Conservation (phyloP, 148 eudicot genomes). For the Heliamphora exappendiculata region DNA sequence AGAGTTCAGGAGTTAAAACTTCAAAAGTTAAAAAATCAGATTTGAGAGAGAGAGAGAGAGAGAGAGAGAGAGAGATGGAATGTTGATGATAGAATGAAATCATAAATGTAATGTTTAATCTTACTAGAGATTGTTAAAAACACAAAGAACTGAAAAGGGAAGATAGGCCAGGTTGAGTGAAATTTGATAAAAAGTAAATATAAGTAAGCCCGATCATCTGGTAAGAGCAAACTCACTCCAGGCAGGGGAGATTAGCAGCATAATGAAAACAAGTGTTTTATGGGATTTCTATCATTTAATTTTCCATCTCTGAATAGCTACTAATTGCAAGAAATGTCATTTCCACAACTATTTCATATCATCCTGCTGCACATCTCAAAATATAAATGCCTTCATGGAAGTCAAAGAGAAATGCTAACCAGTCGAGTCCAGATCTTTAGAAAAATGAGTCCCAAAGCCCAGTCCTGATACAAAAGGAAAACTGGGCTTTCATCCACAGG, state of each 20-base stretch:
- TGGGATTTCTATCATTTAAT: background rate
- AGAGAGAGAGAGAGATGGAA: background rate
- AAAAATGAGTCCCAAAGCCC: slow-evolving; percentile 90
- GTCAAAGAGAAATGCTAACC: slow-evolving; percentile 37
- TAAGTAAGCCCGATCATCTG: too few species aligned
- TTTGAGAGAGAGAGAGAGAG: too few species aligned
- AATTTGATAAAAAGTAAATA: background rate
- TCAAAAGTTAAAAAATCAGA: background rate
- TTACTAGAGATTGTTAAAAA: background rate
- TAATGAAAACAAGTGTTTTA: too few species aligned
- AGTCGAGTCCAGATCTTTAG: slow-evolving; percentile 93
- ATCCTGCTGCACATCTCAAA: slow-evolving; percentile 1
- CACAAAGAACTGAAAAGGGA: background rate
- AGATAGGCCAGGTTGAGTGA: background rate
- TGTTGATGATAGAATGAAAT: background rate
- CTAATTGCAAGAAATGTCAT: background rate
- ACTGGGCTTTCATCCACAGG: slow-evolving; percentile 97
- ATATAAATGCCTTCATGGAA: background rate
- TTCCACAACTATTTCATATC: background rate
- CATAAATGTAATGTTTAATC: background rate
- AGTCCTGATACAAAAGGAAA: slow-evolving; percentile 90
- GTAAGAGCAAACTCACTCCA: background rate
- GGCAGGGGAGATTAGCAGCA: too few species aligned
- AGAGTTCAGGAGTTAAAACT: background rate
- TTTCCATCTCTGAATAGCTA: background rate